A percentile compares a stretch with the other conserved stretches of the same genome.
Conservation (phyloP, 1,139 yeast species). For the Ogataea hybrid region DNA sequence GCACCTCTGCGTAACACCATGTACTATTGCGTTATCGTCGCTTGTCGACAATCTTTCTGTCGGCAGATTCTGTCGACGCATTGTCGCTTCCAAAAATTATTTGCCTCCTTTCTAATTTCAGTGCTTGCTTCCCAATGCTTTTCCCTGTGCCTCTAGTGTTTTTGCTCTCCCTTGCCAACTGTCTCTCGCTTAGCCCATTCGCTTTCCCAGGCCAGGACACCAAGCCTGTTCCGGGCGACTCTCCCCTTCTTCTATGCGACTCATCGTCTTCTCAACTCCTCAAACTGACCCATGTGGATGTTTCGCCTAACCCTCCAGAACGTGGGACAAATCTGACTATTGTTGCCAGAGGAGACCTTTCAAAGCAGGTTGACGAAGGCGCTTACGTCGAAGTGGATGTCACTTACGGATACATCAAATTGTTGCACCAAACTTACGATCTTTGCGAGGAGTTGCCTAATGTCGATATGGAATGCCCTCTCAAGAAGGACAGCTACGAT, state of each 20-base stretch:
- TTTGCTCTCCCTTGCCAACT: conserved; percentile 14
- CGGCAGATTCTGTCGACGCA: conserved; percentile 3
- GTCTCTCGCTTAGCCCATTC: conserved; percentile 6
- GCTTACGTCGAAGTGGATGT: conserved; percentile 95
- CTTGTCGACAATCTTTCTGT: not conserved
- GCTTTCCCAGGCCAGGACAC: conserved; percentile 24
- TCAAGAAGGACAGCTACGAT: conserved; percentile 63
- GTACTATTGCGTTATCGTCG: not conserved
- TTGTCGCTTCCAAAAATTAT: not conserved
- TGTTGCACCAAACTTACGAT: conserved; percentile 83
- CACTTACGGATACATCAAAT: conserved; percentile 83
- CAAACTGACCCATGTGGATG: conserved; percentile 53
- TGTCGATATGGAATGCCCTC: conserved; percentile 81
- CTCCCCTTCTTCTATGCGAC: conserved; percentile 82
- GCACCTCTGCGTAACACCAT: not conserved
- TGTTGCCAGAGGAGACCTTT: conserved; percentile 64
- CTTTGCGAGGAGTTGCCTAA: conserved; percentile 83
- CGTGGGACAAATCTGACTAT: conserved; percentile 81
- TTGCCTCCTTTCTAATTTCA: not conserved
- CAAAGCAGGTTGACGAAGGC: conserved; percentile 64
- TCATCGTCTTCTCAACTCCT: conserved; percentile 59
- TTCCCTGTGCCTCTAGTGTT: conserved; percentile 1
- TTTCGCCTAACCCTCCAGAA: conserved; percentile 84
- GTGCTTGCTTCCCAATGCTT: conserved; percentile 2
- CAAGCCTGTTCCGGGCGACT: conserved; percentile 84